Evolutionary conservation across 805 yeast species (phyloP).

Genomic region (Cyberlindnera subsufficiens): DNA sequence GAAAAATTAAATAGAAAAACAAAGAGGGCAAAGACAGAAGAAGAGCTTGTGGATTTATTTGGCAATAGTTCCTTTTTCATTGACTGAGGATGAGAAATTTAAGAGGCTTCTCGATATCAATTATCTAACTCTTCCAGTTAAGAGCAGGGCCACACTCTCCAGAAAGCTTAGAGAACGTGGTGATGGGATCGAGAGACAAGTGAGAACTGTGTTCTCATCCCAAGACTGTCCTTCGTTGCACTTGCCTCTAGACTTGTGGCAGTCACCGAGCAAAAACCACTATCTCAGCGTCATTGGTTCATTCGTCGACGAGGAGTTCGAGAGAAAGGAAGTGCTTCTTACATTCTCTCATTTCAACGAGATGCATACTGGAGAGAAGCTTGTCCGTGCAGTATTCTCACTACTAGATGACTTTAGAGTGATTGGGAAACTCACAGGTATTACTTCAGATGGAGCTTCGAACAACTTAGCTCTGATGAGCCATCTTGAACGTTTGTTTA

Average conservation of each 20-base stretch:
- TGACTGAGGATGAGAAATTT: not conserved
- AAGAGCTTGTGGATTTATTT: not conserved
- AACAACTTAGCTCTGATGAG: not conserved
- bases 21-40: no score
- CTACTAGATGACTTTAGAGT: not conserved
- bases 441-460: not conserved
- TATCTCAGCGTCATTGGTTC: not conserved
- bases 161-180: not conserved
- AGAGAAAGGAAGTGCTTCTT: not conserved
- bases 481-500: not conserved
- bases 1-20: no score
- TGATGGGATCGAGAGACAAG: not conserved
- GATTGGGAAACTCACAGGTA: not conserved
- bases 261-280: not conserved
- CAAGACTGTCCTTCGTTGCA: not conserved
- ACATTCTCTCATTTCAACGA: not conserved
- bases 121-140: not conserved
- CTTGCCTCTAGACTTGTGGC: not conserved
- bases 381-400: not conserved
- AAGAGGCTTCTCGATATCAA: not conserved
- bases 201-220: not conserved
- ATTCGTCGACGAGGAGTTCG: not conserved
- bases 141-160: not conserved
- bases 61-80: not conserved
- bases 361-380: not conserved